Evolutionary conservation across 805 yeast genomes (phyloP).

Genomic region (Monosporozyma aquatica): DNA sequence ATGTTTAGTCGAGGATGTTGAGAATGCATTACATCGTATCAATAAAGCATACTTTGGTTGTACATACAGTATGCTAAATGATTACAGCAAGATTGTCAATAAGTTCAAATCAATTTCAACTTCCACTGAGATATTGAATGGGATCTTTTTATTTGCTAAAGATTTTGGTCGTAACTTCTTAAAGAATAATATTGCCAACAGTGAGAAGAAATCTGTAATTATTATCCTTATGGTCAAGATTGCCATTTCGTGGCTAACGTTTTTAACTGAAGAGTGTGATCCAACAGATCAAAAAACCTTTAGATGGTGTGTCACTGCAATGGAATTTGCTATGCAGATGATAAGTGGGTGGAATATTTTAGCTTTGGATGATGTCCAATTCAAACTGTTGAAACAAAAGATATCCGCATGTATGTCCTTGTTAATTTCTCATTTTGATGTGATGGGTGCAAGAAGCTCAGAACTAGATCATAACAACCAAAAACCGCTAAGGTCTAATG

Average conservation of each 20-base stretch:
- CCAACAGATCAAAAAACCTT: constrained; percentile 88
- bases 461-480: constrained; percentile 40
- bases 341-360: constrained; percentile 84
- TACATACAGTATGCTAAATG: constrained; percentile 54
- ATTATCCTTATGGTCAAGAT: constrained; percentile 64
- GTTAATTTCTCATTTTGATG: constrained; percentile 89
- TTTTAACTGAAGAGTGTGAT: constrained; percentile 87
- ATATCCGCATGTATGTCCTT: constrained; percentile 94
- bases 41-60: constrained; percentile 61
- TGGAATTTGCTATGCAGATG: constrained; percentile 93
- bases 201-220: constrained; percentile 50
- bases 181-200: constrained; percentile 48
- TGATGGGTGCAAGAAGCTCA: constrained; percentile 90
- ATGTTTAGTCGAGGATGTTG: constrained; percentile 64
- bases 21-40: constrained; percentile 57
- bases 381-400: constrained; percentile 59
- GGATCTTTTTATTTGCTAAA: constrained; percentile 64
- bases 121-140: constrained; percentile 69
- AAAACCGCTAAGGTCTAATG: constrained; percentile 24
- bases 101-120: constrained; percentile 51
- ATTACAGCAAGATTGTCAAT: constrained; percentile 42
- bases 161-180: constrained; percentile 74
- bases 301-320: constrained; percentile 91
- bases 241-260: constrained; percentile 88
- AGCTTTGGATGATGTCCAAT: constrained; percentile 69